Conservation (phyloP, 192 early-diverging fungal genomes). For the Polychytrium aggregatum region DNA sequence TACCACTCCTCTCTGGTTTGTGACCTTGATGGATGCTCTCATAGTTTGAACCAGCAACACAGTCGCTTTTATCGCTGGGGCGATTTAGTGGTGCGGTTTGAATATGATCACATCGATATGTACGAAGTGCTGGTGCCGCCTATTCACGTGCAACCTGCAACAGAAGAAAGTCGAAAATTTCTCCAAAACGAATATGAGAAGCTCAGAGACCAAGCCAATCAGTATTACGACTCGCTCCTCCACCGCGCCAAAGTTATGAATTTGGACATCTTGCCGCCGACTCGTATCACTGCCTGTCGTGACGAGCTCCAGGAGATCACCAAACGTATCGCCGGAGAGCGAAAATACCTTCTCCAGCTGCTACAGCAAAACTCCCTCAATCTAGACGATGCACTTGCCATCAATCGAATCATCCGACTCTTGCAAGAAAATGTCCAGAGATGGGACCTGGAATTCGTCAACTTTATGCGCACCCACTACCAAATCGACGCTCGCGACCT, state of each 20-base stretch:
- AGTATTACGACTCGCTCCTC: conserved; percentile 78
- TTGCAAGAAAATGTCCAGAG: conserved; percentile 65
- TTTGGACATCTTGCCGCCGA: conserved; percentile 62
- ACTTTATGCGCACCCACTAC: conserved; percentile 68
- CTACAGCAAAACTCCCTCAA: conserved; percentile 73
- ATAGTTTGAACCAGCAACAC: conserved; percentile 73
- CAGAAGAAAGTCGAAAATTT: conserved; percentile 38
- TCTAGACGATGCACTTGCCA: conserved; percentile 65
- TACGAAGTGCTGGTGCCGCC: conserved; percentile 65
- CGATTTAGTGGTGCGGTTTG: conserved; percentile 67
- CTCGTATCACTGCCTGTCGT: conserved; percentile 59
- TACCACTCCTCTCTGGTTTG: conserved; percentile 61
- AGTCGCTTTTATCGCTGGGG: conserved; percentile 73
- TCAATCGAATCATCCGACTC: conserved; percentile 65
- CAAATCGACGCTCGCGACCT: conserved; percentile 64
- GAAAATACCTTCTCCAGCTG: conserved; percentile 68
- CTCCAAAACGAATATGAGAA: conserved; percentile 65
- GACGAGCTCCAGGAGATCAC: conserved; percentile 59
- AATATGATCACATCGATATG: conserved; percentile 59
- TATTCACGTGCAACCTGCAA: conserved; percentile 44
- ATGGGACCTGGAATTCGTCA: conserved; percentile 79
- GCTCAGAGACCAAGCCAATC: conserved; percentile 51
- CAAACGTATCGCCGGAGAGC: conserved; percentile 61
- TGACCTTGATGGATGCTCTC: conserved; percentile 63
- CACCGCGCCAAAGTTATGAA: conserved; percentile 71